Evolutionary conservation across 1,284 basidiomycete species (phyloP), one percentile per base, ranked within the genome.

Genomic region (Psilocybe mexicana): DNA sequence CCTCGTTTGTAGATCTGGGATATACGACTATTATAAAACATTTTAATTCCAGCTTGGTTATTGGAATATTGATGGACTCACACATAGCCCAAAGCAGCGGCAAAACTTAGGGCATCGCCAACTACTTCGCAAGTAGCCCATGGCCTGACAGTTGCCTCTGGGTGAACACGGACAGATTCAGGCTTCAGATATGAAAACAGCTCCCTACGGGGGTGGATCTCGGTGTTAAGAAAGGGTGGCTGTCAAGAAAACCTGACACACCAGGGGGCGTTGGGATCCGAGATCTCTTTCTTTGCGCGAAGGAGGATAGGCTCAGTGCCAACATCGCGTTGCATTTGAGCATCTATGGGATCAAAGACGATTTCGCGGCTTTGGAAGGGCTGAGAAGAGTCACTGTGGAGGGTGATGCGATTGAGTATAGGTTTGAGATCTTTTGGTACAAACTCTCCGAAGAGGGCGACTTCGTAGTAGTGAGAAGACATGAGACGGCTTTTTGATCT

Each of bases 1-100:
- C 90, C 90, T 44, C 83, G 82, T 72, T 90, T 92, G 74, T 87
- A 92, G 52, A 90, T 85, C 70, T 92, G 88, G 25, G 86, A 85
- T 51, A 86, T 79, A 40, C 81, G 82, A 24, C 88, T 90, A 57
- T 44, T 52, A 52, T 28, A 47, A 45, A 38, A 42, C 36, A 30
- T 44, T n/a, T 58, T 58, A 60, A 50, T 52, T 25, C 60, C 23
- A 54, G 55, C 48, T 8, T 14, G 12, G 53, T 30, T 26, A 28
- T 49, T 14, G 35, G 50, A 24, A 33, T 53, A 51, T 43, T 25
- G 47, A 24, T 33, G 30, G 30, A 66, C 83, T 58, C 71, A 90
- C 86, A 82, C 71, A 64, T 89, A 92, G 58, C 90, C 90, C 26
- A 92, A 72, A 2, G 87, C 87, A 56, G 84, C 86, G 12, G 89